These are phyloP conservation scores for Asparagopsis taxiformis DNA, from an alignment of 31 red algal species.

Conservation along the genomic window DNA sequence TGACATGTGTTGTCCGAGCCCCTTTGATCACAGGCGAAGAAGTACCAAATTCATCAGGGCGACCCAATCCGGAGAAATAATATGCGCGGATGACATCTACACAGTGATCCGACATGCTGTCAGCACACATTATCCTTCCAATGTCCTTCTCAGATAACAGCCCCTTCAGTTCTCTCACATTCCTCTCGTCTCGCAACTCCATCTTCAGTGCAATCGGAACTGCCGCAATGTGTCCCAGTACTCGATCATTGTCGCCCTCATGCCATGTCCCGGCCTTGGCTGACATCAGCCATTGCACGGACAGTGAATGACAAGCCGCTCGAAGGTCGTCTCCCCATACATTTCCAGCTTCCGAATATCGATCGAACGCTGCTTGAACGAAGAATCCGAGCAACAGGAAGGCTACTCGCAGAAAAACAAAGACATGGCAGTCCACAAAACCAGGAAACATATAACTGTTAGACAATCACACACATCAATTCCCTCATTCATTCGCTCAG, in stretches of 20 bases:
- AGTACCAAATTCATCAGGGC: not conserved
- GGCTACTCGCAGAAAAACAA: too few relatives aligned
- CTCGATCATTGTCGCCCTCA: slow-evolving; percentile 8
- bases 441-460: too few relatives aligned
- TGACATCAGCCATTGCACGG: too few relatives aligned
- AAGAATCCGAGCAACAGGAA: too few relatives aligned
- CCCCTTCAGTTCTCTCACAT: slow-evolving; percentile 24
- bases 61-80: not conserved
- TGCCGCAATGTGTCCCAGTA: slow-evolving; percentile 29
- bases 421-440: too few relatives aligned
- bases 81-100: slow-evolving; percentile 27
- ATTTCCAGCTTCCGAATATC: slow-evolving; percentile 28
- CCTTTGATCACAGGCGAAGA: not conserved
- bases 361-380: slow-evolving; percentile 27
- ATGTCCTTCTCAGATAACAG: slow-evolving; percentile 34
- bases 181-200: too few relatives aligned
- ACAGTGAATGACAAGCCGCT: too few relatives aligned
- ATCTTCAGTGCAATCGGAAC: too few relatives aligned
- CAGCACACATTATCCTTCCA: slow-evolving; percentile 26
- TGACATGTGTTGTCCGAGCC: not conserved
- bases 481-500: too few relatives aligned
- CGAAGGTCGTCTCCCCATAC: too few relatives aligned
- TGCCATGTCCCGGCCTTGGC: slow-evolving; percentile 7
- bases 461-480: too few relatives aligned
- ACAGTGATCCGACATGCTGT: slow-evolving; percentile 21